phyloP scores from a whole-genome alignment of 495 filamentous ascomycete species.

The Podospora didyma region DNA sequence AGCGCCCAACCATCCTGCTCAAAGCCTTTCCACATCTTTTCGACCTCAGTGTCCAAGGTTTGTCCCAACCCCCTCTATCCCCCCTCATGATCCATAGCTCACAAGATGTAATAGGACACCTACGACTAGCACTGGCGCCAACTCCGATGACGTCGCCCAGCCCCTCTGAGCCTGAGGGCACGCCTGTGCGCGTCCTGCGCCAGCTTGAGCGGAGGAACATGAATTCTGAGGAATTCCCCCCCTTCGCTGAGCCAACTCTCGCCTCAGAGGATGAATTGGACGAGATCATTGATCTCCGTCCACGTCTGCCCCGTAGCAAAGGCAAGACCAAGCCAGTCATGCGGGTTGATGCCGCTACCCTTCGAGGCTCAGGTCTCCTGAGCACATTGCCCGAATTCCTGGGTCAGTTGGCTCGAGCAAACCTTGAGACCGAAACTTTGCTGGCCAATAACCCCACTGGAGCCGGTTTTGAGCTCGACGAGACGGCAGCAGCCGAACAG shows the following conservation, averaged over 20 bases:
- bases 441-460: slow-evolving; percentile 19
- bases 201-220: slow-evolving; percentile 10
- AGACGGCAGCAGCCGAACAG: slow-evolving; percentile 7
- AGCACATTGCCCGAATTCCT: slow-evolving; percentile 24
- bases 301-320: neutral
- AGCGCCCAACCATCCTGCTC: slow-evolving; percentile 13
- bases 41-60: slow-evolving; percentile 19
- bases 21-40: slow-evolving; percentile 21
- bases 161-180: slow-evolving; percentile 14
- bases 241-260: slow-evolving; percentile 20
- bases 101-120: slow-evolving; percentile 5
- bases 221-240: slow-evolving; percentile 20
- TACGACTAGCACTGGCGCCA: slow-evolving; percentile 7
- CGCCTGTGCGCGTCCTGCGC: slow-evolving; percentile 8
- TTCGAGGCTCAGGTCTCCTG: slow-evolving; percentile 21
- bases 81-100: neutral
- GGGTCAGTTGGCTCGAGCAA: slow-evolving; percentile 22
- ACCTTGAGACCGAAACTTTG: slow-evolving; percentile 20
- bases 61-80: neutral
- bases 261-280: slow-evolving; percentile 22
- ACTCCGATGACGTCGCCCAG: slow-evolving; percentile 4
- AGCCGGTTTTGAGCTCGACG: slow-evolving; percentile 19
- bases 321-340: slow-evolving; percentile 11
- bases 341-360: slow-evolving; percentile 21
- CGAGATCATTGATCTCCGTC: slow-evolving; percentile 19